Conservation (phyloP, 345 rosid species). For the Aquilaria yunnanensis region DNA sequence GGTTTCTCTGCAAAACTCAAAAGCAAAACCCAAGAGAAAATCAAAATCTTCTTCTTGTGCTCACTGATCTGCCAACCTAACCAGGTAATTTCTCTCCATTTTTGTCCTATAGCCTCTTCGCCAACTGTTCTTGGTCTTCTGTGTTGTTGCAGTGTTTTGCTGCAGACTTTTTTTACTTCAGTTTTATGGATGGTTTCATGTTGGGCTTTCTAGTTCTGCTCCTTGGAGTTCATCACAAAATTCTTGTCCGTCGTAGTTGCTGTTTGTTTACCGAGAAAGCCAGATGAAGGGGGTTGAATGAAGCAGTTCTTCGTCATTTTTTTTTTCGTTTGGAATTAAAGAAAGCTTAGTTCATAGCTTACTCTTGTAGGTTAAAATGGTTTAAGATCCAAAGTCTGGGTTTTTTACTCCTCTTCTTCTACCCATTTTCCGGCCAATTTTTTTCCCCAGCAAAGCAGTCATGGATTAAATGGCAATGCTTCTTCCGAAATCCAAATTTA, state of each 20-base stretch:
- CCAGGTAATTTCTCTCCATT: constrained; percentile 14
- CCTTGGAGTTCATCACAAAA: too few species aligned
- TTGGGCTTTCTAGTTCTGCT: not conserved
- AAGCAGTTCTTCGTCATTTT: too few species aligned
- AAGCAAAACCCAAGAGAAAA: not conserved
- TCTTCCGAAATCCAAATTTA: too few species aligned
- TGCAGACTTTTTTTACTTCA: not conserved
- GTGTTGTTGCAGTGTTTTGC: not conserved
- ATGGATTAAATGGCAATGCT: too few species aligned
- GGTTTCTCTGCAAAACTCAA: constrained; percentile 5
- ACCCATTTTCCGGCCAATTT: too few species aligned
- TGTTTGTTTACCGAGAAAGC: constrained; percentile 23
- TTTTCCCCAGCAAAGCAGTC: too few species aligned
- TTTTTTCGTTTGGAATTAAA: too few species aligned
- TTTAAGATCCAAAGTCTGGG: too few species aligned
- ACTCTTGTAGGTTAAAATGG: too few species aligned
- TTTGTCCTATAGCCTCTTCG: not conserved
- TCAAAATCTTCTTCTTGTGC: constrained; percentile 15
- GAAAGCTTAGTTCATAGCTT: too few species aligned
- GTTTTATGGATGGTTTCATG: not conserved
- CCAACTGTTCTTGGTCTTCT: not conserved
- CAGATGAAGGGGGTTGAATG: not conserved
- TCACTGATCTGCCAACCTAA: constrained; percentile 8
- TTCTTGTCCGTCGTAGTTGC: not conserved
- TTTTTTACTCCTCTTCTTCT: too few species aligned